Evolutionary conservation across 1,284 basidiomycete genomes (phyloP).

Genomic region (Sparassis latifolia): DNA sequence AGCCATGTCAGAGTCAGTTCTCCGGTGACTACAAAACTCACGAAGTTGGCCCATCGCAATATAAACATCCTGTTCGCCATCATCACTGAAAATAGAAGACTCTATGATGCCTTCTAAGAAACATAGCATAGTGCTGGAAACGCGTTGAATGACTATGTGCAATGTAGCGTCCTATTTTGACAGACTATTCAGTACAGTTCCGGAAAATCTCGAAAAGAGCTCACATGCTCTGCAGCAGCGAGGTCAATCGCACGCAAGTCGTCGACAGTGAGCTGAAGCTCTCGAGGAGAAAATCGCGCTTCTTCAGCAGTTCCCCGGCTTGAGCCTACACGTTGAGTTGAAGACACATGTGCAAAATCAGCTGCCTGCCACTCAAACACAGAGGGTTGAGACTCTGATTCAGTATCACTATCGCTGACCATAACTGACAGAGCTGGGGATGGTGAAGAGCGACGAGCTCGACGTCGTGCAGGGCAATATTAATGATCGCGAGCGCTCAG

Average conservation of each 20-base stretch:
- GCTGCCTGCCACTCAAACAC: constrained; percentile 9
- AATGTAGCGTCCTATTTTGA: constrained; percentile 26
- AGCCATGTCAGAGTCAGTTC: no score
- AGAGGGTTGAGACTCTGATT: constrained; percentile 20
- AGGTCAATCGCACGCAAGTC: constrained; percentile 12
- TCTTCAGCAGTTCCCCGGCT: neutral
- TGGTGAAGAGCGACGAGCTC: neutral
- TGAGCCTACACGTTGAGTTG: neutral
- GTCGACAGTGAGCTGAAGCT: constrained; percentile 1
- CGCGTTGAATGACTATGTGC: constrained; percentile 28
- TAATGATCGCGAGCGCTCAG: no score
- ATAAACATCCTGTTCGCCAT: neutral
- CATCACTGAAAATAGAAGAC: neutral
- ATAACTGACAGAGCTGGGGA: neutral
- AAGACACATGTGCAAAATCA: constrained; percentile 17
- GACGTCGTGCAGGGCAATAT: neutral
- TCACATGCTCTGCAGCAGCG: constrained; percentile 17
- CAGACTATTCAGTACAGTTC: neutral
- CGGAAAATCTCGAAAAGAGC: no score
- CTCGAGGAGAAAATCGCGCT: neutral
- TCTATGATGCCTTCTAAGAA: constrained; percentile 26
- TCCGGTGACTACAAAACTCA: constrained; percentile 4
- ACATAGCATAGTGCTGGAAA: constrained; percentile 29
- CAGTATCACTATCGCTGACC: constrained; percentile 22
- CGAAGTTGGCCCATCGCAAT: constrained; percentile 4